Evolutionary conservation across 495 filamentous ascomycete genomes (phyloP), one percentile per base, ranked within the genome.

Genomic region (Lentithecium fluviatile): DNA sequence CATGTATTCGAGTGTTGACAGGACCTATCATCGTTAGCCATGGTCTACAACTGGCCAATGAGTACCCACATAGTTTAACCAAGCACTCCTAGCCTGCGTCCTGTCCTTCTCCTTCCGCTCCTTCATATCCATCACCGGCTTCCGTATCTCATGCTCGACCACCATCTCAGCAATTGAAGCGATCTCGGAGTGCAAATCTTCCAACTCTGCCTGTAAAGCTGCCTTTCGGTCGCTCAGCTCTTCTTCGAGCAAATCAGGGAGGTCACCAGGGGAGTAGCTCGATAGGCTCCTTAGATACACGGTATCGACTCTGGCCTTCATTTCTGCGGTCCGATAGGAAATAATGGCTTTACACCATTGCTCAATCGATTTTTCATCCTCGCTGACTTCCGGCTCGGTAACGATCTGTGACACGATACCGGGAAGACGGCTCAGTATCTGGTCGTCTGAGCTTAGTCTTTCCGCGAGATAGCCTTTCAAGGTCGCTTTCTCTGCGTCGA

Each of bases 151-250:
- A 42, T 56, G 64, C 45, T 63, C 64, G 2, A 74, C 67, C 2
- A 71, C 73, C 71, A 74, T 74, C 20, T 71, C 56, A 15, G 65
- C 61, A 7, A 76, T 60, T 23, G 66, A 57, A 13, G 68, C 64
- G 40, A 76, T 74, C 48, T 71, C 69, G 12, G 62, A 56, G 45
- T 65, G 56, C 52, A 71, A 51, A 0, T 29, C 62, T 25, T 69
- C 63, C 7, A 71, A 48, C 34, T 74, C 74, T 2, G 26, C 45
- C 45, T 68, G 66, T 0, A 76, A 60, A 7, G 62, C 69, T 4
- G 60, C 60, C 15, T 69, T 69, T 46, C 67, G 65, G 25, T 43
- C 59, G 10, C 11, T 34, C 11, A 60, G 48, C 21, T 48, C 63
- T 26, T 24, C 50, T 13, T 54, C 48, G 5, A 45, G 13, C 19